Base-by-base conservation (phyloP, 805 yeast genomes). In the Starmerella riodocensis region DNA sequence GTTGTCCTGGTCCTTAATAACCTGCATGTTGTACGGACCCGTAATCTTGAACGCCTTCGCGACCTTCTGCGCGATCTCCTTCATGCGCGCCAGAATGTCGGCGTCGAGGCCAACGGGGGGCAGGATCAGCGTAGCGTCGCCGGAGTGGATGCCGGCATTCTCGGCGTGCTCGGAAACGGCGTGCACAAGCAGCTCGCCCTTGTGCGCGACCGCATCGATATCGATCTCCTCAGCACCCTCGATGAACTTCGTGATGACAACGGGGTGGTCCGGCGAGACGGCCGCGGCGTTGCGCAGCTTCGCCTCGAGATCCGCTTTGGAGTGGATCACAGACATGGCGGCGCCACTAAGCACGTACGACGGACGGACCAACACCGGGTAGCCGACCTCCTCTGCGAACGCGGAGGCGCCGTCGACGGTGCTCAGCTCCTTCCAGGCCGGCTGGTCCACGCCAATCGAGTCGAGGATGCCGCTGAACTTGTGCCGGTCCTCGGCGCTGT, bases 21-120 rank as follows among this genome's bases (percentile, higher is more conserved):
- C 78, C 69, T 91, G 97, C 93, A 88, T 93, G 68, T 88, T 88
- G 74, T 81, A 88, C 20, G 98, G 98, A 55, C 98, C 98, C 33
- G 96, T 83, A 55, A 88, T 86, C 44, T 83, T 79, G 81, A 91
- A 85, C 22, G 97, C 97, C 42, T 66, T 61, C 27, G 94, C 97
- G 56, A 88, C 94, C 67, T 84, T 86, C 54, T 78, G 88, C 41
- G 97, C 86, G 54, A 85, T 85, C 36, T 70, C 84, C 64, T 82
- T 83, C 52, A 88, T 69, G 57, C 95, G 73, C 20, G 54, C 63
- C 71, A 86, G 67, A 37, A 76, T 69, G 14, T 63, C 67, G 34
- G 76, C 76, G 32, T 76, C 74, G 46, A 91, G 67, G 44, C 69
- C 65, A 61, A 78, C 93, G 21, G 98, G 97, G 43, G 98, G 98